Evolutionary conservation across 148 eudicot species (phyloP), one percentile per base, ranked within the genome.

Genomic region (Fagopyrum tataricum): DNA sequence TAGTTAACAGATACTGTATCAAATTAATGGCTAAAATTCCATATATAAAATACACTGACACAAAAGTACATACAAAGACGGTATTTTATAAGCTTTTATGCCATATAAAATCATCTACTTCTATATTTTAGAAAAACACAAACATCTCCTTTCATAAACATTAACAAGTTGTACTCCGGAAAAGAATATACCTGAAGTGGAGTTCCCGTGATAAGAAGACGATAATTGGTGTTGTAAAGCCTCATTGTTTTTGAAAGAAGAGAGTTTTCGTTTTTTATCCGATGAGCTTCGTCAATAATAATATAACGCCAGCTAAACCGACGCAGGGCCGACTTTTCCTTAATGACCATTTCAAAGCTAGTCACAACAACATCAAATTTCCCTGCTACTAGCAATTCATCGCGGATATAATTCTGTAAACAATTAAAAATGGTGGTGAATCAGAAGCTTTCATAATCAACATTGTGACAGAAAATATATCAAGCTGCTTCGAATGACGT

Each of bases 241-340:
- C 99, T 92, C 99, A 96, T 96, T 42, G 99, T 92, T 79, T 86
- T 96, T 44, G 99, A 96, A 72, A 96, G 96, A 77, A 92, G 87
- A 68, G 99, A 96, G 84, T 96, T 96, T 71, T 96, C 99, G 85
- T 96, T 96, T 86, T 96, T 96, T 62, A 96, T 96, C 67, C 99
- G 81, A 79, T 96, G 99, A 79, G 99, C 99, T 87, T 96, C 99
- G 78, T 96, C 99, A 82, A 96, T 96, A 26, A 96, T 90, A 40
- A 96, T 92, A 78, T 96, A 96, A 21, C 99, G 92, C 99, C 99
- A 96, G 76, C 92, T 96, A 77, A 96, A 96, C 37, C 93, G 99
- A 37, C 97, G 96, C 72, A 96, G 74, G 44, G 82, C 47, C 49
- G 91, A 7, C 74, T 96, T 96, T 78, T 96, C 99, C 77, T 89